Conservation (phyloP, 225 moss, liverwort and hornwort genomes). For the Ulota crispa region DNA sequence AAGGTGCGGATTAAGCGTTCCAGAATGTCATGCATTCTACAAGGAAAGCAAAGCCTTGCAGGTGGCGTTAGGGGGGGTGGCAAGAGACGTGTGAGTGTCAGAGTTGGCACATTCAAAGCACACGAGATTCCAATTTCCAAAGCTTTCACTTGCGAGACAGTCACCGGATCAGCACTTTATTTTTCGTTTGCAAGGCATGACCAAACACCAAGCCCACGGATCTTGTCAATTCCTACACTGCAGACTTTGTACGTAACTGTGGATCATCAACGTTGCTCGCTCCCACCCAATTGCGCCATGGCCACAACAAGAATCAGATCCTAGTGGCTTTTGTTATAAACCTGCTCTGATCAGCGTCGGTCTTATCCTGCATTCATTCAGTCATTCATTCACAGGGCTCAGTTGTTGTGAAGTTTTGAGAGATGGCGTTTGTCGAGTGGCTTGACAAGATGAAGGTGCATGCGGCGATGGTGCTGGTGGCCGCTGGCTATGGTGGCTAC, state of each 20-base stretch:
- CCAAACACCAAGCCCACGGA: neutral
- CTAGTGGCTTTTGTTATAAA: neutral
- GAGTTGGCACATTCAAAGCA: too few relatives aligned
- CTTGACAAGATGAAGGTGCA: constrained; percentile 29
- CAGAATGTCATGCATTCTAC: too few relatives aligned
- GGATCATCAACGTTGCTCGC: neutral
- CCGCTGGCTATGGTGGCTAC: constrained; percentile 42
- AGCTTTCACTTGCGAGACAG: neutral
- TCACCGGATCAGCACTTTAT: neutral
- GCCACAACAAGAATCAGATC: neutral
- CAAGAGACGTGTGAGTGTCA: too few relatives aligned
- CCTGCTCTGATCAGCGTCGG: neutral
- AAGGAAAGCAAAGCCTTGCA: too few relatives aligned
- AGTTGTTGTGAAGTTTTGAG: neutral
- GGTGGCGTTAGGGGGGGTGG: too few relatives aligned
- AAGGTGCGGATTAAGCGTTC: too few relatives aligned
- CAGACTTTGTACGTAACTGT: neutral
- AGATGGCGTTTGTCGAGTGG: constrained; percentile 21
- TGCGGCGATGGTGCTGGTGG: constrained; percentile 17
- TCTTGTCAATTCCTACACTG: neutral
- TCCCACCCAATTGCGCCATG: too few relatives aligned
- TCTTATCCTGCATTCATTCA: too few relatives aligned
- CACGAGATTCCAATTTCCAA: too few relatives aligned
- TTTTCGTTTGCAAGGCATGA: neutral
- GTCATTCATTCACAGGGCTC: too few relatives aligned